A percentile compares a stretch with the other conserved stretches of the same genome.
Evolutionary conservation across 1,284 basidiomycete genomes (phyloP).

Genomic region (Ustilago curta): DNA sequence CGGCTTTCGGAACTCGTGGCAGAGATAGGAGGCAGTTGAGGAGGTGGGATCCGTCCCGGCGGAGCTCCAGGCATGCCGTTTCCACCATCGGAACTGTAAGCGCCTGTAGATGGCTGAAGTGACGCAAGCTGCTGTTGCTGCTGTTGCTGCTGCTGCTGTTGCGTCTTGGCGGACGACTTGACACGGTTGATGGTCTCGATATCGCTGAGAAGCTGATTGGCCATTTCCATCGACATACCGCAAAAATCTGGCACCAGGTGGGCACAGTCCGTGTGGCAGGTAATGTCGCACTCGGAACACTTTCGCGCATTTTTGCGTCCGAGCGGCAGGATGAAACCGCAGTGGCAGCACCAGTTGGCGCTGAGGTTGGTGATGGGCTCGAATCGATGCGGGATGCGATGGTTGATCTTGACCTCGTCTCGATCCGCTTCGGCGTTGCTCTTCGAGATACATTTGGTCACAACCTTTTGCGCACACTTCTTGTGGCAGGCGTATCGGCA

Average conservation of each 20-base stretch:
- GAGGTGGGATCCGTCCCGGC: conserved; percentile 33
- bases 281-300: conserved; percentile 95
- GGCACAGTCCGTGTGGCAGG: conserved; percentile 96
- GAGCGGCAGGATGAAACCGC: conserved; percentile 91
- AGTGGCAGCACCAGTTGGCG: conserved; percentile 99
- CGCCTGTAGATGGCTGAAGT: not conserved
- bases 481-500: conserved; percentile 99
- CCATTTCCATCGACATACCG: conserved; percentile 99
- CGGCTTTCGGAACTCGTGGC: conserved; percentile 25
- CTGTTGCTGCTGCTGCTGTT: conserved; percentile 27
- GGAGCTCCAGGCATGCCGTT: conserved; percentile 29
- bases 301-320: conserved; percentile 95
- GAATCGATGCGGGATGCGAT: conserved; percentile 98
- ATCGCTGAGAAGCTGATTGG: conserved; percentile 90
- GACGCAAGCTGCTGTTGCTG: conserved; percentile 18
- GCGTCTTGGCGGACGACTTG: conserved; percentile 55
- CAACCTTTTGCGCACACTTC: conserved; percentile 96
- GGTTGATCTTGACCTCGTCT: conserved; percentile 98
- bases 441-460: conserved; percentile 99
- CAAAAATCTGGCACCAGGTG: conserved; percentile 99
- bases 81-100: conserved; percentile 23
- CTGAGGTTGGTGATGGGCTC: conserved; percentile 96
- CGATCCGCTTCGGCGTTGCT: conserved; percentile 88
- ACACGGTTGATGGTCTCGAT: conserved; percentile 78
- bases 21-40: conserved; percentile 25